phyloP scores from a whole-genome alignment of 2,329 filamentous ascomycete genomes.

The Talaromyces albobiverticillius region DNA sequence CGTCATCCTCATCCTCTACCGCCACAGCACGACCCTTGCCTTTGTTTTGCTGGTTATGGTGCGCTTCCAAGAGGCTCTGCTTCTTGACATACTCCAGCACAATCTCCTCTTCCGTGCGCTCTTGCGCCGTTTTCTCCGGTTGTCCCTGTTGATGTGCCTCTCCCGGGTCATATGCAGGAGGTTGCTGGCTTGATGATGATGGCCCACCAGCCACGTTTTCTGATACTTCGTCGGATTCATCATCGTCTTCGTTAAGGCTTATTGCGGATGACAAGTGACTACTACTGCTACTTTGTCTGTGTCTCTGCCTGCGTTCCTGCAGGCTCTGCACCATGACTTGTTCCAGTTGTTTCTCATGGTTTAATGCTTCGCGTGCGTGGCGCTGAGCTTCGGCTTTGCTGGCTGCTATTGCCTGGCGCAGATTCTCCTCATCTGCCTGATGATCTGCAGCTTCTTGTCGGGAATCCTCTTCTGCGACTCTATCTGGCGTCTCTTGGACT shows the following conservation, averaged over 20 bases:
- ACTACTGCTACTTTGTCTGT: background rate
- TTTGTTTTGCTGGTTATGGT: slow-evolving; percentile 6
- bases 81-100: slow-evolving; percentile 7
- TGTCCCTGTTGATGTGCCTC: background rate
- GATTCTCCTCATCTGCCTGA: background rate
- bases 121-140: background rate
- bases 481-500: background rate
- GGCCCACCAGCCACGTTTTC: no score
- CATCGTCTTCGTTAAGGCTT: background rate
- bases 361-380: background rate
- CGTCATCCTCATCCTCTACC: slow-evolving; percentile 1
- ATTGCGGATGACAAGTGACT: background rate
- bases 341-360: background rate
- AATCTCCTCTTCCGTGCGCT: slow-evolving; percentile 1
- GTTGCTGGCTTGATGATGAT: background rate
- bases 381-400: background rate
- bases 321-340: background rate
- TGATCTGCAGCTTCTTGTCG: background rate
- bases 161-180: background rate
- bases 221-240: background rate
- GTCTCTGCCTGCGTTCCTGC: background rate
- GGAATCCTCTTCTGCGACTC: background rate
- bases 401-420: background rate
- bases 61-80: slow-evolving; percentile 1
- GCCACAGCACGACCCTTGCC: background rate